Percentiles rank a stretch among this genome's conserved stretches.
Evolutionary conservation across 805 yeast genomes (phyloP).

Genomic region (Yarrowia bubula): DNA sequence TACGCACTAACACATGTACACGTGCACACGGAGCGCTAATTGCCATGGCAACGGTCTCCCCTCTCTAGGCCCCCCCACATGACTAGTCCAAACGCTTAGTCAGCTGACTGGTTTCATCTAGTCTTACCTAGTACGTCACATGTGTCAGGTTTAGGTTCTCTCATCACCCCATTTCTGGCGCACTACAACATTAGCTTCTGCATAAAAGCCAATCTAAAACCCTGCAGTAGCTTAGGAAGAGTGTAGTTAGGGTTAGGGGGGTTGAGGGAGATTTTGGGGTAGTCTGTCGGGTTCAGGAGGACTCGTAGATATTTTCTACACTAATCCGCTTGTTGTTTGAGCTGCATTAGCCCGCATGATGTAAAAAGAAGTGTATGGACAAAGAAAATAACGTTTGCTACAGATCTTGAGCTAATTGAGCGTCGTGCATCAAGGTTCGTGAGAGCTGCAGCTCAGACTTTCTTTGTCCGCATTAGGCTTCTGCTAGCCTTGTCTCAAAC

Average conservation of each 20-base stretch:
- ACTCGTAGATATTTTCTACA: too few relatives aligned
- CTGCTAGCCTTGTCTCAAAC: background rate
- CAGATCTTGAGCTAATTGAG: background rate
- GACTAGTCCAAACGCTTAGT: background rate
- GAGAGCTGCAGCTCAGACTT: background rate
- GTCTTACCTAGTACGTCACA: constrained; percentile 18
- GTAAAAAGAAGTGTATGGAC: background rate
- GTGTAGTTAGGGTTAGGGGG: background rate
- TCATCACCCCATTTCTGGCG: constrained; percentile 23
- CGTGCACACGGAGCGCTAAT: background rate
- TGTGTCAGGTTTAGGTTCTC: background rate
- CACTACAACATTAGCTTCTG: background rate
- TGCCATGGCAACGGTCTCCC: background rate
- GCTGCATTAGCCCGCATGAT: too few relatives aligned
- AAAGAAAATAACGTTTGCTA: background rate
- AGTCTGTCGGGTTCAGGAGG: too few relatives aligned
- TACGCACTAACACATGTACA: too few relatives aligned
- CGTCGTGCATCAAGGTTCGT: background rate
- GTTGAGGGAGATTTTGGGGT: background rate
- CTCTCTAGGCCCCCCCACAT: background rate
- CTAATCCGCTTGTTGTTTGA: too few relatives aligned
- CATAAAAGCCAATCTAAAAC: constrained; percentile 2
- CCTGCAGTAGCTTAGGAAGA: background rate
- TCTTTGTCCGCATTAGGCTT: constrained; percentile 4
- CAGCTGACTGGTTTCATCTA: background rate